Evolutionary conservation across 1,139 yeast genomes (phyloP).

Genomic region (Groenewaldozyma sp.): DNA sequence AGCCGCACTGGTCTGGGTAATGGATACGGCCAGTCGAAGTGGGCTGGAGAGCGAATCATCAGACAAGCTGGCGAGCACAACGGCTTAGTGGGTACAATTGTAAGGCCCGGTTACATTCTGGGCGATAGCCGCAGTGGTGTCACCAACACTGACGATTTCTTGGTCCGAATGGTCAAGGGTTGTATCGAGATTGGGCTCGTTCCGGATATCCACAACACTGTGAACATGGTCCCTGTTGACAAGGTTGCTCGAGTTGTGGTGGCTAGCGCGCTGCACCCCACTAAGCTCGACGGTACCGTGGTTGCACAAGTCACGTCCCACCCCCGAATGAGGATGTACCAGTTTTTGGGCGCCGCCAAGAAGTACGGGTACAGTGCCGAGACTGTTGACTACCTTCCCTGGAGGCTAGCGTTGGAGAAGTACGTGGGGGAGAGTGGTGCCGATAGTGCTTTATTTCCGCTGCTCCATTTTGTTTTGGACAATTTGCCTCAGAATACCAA

Average conservation of each 20-base stretch:
- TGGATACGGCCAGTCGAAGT: slow-evolving; percentile 95
- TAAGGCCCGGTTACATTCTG: slow-evolving; percentile 93
- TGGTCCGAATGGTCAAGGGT: slow-evolving; percentile 89
- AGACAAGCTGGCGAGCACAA: slow-evolving; percentile 70
- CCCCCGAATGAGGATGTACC: slow-evolving; percentile 76
- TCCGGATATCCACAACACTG: slow-evolving; percentile 80
- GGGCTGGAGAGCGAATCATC: slow-evolving; percentile 91
- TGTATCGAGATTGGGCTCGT: slow-evolving; percentile 76
- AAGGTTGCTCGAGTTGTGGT: slow-evolving; percentile 91
- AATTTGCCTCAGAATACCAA: slow-evolving; percentile 82
- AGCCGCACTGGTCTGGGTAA: slow-evolving; percentile 74
- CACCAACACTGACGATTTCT: slow-evolving; percentile 92
- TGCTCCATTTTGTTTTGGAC: slow-evolving; percentile 87
- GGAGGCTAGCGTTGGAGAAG: slow-evolving; percentile 71
- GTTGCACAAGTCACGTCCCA: slow-evolving; percentile 98
- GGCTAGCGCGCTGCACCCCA: slow-evolving; percentile 76
- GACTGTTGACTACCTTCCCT: slow-evolving; percentile 57
- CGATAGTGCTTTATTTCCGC: slow-evolving; percentile 85
- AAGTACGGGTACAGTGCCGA: slow-evolving; percentile 64
- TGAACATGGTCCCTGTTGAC: slow-evolving; percentile 96
- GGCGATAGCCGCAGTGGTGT: slow-evolving; percentile 79
- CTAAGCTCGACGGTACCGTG: slow-evolving; percentile 29
- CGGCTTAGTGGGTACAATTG: slow-evolving; percentile 81
- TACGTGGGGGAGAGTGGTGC: slow-evolving; percentile 57
- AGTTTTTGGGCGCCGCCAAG: slow-evolving; percentile 56